These are phyloP conservation scores for Saccharomyces uvarum DNA, from an alignment of 1,139 yeast genomes.

Conservation along the genomic window DNA sequence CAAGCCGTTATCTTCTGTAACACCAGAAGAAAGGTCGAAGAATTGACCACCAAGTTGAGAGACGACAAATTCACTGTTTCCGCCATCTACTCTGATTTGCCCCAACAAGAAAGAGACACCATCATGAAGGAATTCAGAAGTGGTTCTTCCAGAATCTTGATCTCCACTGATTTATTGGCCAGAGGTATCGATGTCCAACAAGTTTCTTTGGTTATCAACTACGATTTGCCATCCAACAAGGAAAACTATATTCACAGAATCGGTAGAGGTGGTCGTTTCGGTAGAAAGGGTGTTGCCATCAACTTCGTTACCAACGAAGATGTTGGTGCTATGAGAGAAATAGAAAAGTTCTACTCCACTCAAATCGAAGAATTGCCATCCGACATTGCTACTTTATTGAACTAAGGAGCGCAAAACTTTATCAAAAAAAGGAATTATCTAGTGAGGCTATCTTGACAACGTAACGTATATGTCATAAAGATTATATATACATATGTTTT, in stretches of 20 bases:
- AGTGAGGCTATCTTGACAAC: not conserved
- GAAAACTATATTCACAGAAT: slow-evolving; percentile 99
- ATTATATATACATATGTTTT: not conserved
- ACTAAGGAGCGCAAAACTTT: slow-evolving; percentile 9
- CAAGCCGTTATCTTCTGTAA: slow-evolving; percentile 99
- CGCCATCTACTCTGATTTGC: slow-evolving; percentile 95
- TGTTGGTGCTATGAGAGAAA: slow-evolving; percentile 90
- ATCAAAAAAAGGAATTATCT: not conserved
- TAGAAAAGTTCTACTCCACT: slow-evolving; percentile 96
- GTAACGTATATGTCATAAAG: not conserved
- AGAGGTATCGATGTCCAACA: slow-evolving; percentile 99
- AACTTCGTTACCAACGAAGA: slow-evolving; percentile 91
- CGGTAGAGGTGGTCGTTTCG: slow-evolving; percentile 99
- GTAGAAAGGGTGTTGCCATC: slow-evolving; percentile 99
- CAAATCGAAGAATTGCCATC: slow-evolving; percentile 98
- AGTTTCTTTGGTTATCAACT: slow-evolving; percentile 95
- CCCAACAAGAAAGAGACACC: slow-evolving; percentile 94
- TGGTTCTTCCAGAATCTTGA: slow-evolving; percentile 94
- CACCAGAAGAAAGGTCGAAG: slow-evolving; percentile 96
- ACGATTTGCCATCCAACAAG: slow-evolving; percentile 93
- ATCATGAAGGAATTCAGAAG: slow-evolving; percentile 98
- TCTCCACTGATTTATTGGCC: slow-evolving; percentile 95
- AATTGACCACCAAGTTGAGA: slow-evolving; percentile 78
- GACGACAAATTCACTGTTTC: slow-evolving; percentile 90
- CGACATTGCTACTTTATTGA: slow-evolving; percentile 75